Conservation (phyloP, 2,329 filamentous ascomycete genomes). For the Ploettnerulaceae sp. region DNA sequence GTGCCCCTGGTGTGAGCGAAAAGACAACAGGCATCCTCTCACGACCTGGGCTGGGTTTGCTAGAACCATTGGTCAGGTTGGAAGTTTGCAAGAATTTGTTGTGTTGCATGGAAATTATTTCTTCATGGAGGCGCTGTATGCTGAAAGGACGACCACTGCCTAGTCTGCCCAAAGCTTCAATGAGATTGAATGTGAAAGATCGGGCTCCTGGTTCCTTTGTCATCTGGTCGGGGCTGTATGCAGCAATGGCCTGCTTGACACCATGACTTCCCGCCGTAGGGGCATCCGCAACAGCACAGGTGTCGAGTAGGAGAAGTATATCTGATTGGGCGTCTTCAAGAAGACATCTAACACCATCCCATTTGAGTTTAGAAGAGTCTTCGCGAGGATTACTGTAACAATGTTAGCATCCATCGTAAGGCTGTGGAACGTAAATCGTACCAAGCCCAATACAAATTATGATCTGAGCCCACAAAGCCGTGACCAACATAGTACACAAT, state of each 20-base stretch:
- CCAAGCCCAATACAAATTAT: conserved; percentile 63
- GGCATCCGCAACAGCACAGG: conserved; percentile 51
- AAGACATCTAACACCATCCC: conserved; percentile 57
- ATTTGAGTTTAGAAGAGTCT: conserved; percentile 57
- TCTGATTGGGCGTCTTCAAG: conserved; percentile 60
- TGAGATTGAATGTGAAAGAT: conserved; percentile 55
- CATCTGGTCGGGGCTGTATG: conserved; percentile 50
- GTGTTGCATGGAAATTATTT: conserved; percentile 38
- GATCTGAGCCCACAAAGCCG: conserved; percentile 53
- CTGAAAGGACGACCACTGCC: conserved; percentile 51
- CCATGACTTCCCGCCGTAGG: conserved; percentile 48
- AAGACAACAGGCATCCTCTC: conserved; percentile 47
- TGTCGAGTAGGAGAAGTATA: conserved; percentile 57
- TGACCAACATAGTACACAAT: conserved; percentile 62
- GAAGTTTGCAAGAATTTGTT: conserved; percentile 40
- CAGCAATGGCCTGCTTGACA: conserved; percentile 58
- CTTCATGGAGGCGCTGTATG: conserved; percentile 52
- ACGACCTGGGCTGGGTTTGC: conserved; percentile 32
- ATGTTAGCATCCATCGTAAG: conserved; percentile 36
- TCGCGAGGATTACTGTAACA: conserved; percentile 48
- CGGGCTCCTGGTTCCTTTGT: conserved; percentile 42
- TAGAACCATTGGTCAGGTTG: conserved; percentile 44
- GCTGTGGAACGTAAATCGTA: conserved; percentile 40
- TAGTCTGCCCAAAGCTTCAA: conserved; percentile 51
- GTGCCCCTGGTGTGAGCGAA: conserved; percentile 49